Evolutionary conservation across 495 filamentous ascomycete genomes (phyloP), one percentile per base, ranked within the genome.

Genomic region (Tuber melanosporum): DNA sequence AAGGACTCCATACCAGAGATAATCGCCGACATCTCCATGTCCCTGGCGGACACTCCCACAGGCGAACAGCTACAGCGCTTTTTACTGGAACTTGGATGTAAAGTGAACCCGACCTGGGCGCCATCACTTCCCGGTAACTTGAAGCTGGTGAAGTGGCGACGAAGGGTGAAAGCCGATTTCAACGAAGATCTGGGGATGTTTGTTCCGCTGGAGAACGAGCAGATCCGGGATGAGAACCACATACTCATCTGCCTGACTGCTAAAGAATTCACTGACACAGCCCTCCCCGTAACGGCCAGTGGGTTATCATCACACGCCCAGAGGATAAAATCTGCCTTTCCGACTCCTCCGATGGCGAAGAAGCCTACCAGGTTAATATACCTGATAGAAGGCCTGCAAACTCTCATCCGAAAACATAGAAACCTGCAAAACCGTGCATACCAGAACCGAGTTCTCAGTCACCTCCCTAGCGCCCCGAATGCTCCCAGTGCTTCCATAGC

Each of bases 1-100:
- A 95, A 93, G 80, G 87, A 91, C 22, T 91, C 92, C 0, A 88
- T 88, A 0, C 88, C 87, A 1, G 93, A 97, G 84, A 95, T 97
- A 92, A 92, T 97, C n/a, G 87, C 93, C 7, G 91, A 94, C 83
- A 85, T 97, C 36, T 88, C 92, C 1, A 84, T 81, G 12, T 86
- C 86, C 15, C 83, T 95, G 12, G 84, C 86, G 20, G 86, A 83
- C 20, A 84, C 83, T 10, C 86, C 84, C 45, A 82, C 90, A 41
- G 87, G 85, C 8, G 86, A 85, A 36, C 88, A 90, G 73, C 83
- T 87, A 15, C 75, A 85, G 14, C 85, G 88, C 70, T 88, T 90
- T 74, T 87, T 92, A 75, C 83, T 86, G 20, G 87, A 88, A 10
- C 83, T 93, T 9, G 87, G 89, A 39, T 80, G 88, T 89, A 32